These are phyloP conservation scores for Metschnikowia cerradonensis DNA, from an alignment of 805 yeast species.

Conservation along the genomic window DNA sequence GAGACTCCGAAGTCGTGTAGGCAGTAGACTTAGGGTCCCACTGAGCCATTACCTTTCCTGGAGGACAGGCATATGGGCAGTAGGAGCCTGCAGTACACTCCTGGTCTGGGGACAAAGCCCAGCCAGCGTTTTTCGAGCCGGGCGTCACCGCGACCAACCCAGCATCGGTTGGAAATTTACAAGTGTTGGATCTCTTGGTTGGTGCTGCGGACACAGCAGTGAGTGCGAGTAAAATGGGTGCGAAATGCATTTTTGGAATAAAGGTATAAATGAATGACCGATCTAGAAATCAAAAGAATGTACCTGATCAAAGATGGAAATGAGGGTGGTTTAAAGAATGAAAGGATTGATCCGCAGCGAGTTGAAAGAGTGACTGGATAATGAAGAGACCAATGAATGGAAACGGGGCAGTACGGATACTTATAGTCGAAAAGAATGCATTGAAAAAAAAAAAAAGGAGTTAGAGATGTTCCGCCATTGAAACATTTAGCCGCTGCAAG, in stretches of 20 bases:
- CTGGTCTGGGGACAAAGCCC: slow-evolving; percentile 82
- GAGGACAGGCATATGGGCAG: slow-evolving; percentile 90
- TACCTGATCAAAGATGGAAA: neutral
- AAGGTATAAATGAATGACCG: neutral
- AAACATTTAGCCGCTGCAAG: slow-evolving; percentile 1
- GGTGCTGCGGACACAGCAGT: slow-evolving; percentile 25
- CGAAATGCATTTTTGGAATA: slow-evolving; percentile 10
- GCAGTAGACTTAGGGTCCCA: slow-evolving; percentile 79
- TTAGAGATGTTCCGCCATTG: neutral
- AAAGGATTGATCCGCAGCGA: neutral
- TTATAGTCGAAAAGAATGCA: neutral
- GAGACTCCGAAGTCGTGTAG: slow-evolving; percentile 73
- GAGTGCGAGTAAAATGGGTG: slow-evolving; percentile 19
- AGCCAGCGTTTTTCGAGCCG: slow-evolving; percentile 62
- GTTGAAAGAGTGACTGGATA: neutral
- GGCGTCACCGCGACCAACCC: slow-evolving; percentile 71
- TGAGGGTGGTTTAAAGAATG: neutral
- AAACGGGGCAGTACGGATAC: neutral
- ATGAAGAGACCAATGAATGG: neutral
- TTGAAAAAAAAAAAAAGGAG: neutral
- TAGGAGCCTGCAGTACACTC: slow-evolving; percentile 69
- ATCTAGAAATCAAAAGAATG: neutral
- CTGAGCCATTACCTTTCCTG: slow-evolving; percentile 83
- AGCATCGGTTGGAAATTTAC: slow-evolving; percentile 62
- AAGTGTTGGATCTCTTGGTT: slow-evolving; percentile 38